These are phyloP conservation scores for Emmonsiellopsis sp. DNA, from an alignment of 2,329 filamentous ascomycete genomes.

Conservation along the genomic window DNA sequence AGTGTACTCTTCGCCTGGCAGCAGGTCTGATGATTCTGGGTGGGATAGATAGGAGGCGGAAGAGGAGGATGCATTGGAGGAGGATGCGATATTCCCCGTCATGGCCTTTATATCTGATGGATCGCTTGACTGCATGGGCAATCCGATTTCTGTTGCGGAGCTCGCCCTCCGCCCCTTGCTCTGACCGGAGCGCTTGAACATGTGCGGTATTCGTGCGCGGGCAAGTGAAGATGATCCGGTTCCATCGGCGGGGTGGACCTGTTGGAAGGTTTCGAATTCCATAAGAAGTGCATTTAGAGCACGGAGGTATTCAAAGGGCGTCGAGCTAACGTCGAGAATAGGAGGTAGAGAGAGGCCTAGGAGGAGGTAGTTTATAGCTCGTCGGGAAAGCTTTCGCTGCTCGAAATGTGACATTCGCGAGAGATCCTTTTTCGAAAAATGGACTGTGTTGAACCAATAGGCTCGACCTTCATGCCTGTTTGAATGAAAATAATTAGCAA, in stretches of 20 bases:
- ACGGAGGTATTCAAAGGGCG: conserved; percentile 75
- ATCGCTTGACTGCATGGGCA: conserved; percentile 43
- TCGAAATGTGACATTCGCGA: conserved; percentile 79
- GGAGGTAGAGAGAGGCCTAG: conserved; percentile 85
- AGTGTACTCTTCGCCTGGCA: conserved; percentile 78
- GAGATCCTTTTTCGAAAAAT: conserved; percentile 77
- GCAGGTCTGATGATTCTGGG: conserved; percentile 51
- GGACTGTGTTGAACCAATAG: conserved; percentile 97
- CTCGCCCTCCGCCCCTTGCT: conserved; percentile 51
- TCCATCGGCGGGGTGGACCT: conserved; percentile 71
- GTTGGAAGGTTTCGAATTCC: conserved; percentile 92
- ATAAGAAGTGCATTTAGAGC: conserved; percentile 74
- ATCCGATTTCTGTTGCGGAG: conserved; percentile 51
- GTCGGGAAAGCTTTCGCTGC: conserved; percentile 70
- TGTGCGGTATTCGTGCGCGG: conserved; percentile 70
- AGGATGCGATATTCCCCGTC: conserved; percentile 31
- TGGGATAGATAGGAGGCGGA: conserved; percentile 31
- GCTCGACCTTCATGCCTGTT: conserved; percentile 80
- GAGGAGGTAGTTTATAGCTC: conserved; percentile 87
- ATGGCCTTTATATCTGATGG: conserved; percentile 40
- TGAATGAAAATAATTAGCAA: neutral
- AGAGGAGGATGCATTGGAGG: conserved; percentile 28
- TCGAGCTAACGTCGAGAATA: conserved; percentile 78
- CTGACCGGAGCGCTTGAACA: conserved; percentile 62
- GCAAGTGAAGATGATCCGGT: conserved; percentile 59